A percentile compares a stretch with the other conserved stretches of the same genome.
Evolutionary conservation across 331 rosid species (phyloP).

Genomic region (Ulmus americana): DNA sequence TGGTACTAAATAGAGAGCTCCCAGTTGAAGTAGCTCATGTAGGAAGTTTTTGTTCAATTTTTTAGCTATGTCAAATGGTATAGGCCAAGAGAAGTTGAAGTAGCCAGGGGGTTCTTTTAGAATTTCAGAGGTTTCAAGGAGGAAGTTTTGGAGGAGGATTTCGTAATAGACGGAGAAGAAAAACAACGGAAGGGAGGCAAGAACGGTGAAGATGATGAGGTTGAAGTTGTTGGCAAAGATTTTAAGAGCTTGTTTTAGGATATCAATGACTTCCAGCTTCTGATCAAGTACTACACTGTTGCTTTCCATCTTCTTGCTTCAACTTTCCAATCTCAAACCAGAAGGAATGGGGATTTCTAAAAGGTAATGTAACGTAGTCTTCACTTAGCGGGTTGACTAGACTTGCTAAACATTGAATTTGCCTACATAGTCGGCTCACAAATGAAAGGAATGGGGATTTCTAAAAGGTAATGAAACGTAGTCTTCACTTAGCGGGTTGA

Average conservation of each 20-base stretch:
- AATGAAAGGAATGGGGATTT: neutral
- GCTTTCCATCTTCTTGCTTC: slow-evolving; percentile 14
- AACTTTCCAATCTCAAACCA: slow-evolving; percentile 8
- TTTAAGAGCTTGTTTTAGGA: slow-evolving; percentile 16
- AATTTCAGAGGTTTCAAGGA: slow-evolving; percentile 25
- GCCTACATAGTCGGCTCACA: too few species aligned
- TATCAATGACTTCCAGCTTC: slow-evolving; percentile 9
- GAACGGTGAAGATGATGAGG: slow-evolving; percentile 19
- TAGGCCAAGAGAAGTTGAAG: neutral
- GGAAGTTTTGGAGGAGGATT: slow-evolving; percentile 28
- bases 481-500: neutral
- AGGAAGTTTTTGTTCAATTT: slow-evolving; percentile 16
- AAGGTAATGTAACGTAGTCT: neutral
- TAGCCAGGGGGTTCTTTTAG: neutral
- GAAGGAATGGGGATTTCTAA: neutral
- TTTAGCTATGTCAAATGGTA: neutral
- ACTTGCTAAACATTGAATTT: too few species aligned
- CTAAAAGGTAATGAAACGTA: neutral
- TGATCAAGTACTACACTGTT: slow-evolving; percentile 14
- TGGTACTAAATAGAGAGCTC: slow-evolving; percentile 39
- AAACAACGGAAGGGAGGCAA: slow-evolving; percentile 25
- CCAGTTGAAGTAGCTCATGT: slow-evolving; percentile 28
- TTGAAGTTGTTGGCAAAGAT: slow-evolving; percentile 19
- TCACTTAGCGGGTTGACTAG: neutral
- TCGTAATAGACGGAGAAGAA: slow-evolving; percentile 22